Conservation (phyloP, 306 rosid species). For the Cyclanthera cordifolia region DNA sequence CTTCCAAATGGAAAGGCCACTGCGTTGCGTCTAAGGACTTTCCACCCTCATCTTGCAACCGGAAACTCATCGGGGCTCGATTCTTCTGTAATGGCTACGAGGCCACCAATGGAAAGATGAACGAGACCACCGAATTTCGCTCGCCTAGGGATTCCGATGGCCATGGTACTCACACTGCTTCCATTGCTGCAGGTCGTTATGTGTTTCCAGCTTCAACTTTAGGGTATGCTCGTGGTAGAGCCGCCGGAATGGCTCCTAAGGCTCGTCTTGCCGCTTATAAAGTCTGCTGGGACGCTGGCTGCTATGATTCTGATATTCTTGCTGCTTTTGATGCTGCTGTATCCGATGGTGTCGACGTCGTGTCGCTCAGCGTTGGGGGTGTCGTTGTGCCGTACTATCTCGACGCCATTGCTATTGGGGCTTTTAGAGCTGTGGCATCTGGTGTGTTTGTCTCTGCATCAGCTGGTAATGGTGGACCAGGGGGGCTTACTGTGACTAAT, state of each 20-base stretch:
- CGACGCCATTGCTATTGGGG: constrained; percentile 63
- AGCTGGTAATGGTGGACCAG: constrained; percentile 86
- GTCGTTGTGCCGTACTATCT: constrained; percentile 79
- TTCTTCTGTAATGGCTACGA: constrained; percentile 61
- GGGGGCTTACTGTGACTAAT: constrained; percentile 66
- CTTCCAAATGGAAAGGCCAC: constrained; percentile 69
- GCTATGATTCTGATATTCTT: constrained; percentile 72
- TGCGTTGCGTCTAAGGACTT: constrained; percentile 44
- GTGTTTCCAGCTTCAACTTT: constrained; percentile 63
- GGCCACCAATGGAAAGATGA: constrained; percentile 64
- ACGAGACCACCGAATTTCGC: constrained; percentile 51
- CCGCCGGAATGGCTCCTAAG: constrained; percentile 90
- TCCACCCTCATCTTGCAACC: constrained; percentile 46
- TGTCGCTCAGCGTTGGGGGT: constrained; percentile 79
- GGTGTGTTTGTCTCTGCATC: constrained; percentile 79
- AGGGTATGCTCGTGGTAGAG: constrained; percentile 64
- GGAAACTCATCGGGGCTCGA: constrained; percentile 67
- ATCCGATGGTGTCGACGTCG: constrained; percentile 60
- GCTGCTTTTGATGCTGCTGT: constrained; percentile 84
- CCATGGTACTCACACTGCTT: constrained; percentile 80
- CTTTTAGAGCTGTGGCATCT: constrained; percentile 42
- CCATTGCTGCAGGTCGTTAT: constrained; percentile 74
- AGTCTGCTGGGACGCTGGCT: constrained; percentile 74
- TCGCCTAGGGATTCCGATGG: constrained; percentile 84
- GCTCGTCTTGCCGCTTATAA: constrained; percentile 71